Evolutionary conservation across 345 rosid genomes (phyloP).

Genomic region (Dovyalis caffra): DNA sequence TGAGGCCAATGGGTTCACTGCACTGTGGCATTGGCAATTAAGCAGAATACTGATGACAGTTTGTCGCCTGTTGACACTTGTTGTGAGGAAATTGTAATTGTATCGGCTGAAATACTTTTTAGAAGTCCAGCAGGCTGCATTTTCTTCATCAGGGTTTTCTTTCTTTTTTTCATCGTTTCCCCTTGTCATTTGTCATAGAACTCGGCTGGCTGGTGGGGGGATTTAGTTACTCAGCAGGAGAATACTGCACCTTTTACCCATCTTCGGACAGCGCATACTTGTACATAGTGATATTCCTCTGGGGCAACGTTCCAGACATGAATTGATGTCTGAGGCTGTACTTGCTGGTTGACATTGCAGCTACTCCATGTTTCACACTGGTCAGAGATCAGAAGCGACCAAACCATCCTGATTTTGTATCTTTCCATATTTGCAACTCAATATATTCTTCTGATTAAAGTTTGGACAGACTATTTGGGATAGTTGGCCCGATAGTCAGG

Average conservation of each 20-base stretch:
- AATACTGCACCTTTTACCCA: conserved; percentile 6
- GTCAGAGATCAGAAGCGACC: background rate
- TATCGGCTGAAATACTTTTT: conserved; percentile 20
- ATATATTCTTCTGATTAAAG: background rate
- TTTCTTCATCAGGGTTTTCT: conserved; percentile 15
- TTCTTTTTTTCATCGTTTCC: conserved; percentile 12
- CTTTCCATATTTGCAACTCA: background rate
- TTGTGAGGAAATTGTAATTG: conserved; percentile 38
- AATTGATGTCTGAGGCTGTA: background rate
- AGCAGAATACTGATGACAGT: conserved; percentile 12
- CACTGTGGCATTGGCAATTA: conserved; percentile 9
- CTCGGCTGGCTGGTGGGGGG: conserved; percentile 20
- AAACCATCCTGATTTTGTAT: conserved; percentile 12
- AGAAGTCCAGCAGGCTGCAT: conserved; percentile 31
- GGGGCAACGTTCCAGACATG: conserved; percentile 13
- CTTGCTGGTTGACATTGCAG: background rate
- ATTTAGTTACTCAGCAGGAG: conserved; percentile 19
- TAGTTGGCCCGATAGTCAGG: background rate
- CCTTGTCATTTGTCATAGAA: conserved; percentile 14
- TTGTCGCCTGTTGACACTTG: conserved; percentile 22
- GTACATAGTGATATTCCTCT: conserved; percentile 44
- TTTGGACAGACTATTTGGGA: background rate
- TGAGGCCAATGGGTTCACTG: conserved; percentile 9
- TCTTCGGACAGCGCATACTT: conserved; percentile 26
- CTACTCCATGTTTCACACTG: conserved; percentile 1